Evolutionary conservation across 495 filamentous ascomycete species (phyloP).

Genomic region (Podospora comata): DNA sequence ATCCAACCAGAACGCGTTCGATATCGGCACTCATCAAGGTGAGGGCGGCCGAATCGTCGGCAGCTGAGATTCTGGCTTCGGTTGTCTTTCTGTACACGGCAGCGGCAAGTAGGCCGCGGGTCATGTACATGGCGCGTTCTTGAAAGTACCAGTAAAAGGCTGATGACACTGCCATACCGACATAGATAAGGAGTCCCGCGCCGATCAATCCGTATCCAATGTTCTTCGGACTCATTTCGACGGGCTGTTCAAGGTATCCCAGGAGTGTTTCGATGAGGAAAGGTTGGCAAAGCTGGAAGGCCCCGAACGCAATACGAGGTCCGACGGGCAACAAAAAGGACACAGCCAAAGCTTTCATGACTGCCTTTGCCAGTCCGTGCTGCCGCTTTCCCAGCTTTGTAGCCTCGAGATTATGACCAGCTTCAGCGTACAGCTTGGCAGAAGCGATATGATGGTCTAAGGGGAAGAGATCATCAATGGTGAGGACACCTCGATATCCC

Average conservation of each 20-base stretch:
- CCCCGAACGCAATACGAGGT: conserved; percentile 32
- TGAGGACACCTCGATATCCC: conserved; percentile 23
- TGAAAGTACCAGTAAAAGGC: conserved; percentile 57
- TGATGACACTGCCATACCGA: conserved; percentile 36
- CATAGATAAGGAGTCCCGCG: conserved; percentile 30
- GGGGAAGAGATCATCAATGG: conserved; percentile 24
- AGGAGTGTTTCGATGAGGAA: conserved; percentile 58
- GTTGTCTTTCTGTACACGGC: conserved; percentile 52
- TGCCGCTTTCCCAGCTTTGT: conserved; percentile 13
- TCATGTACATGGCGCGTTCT: conserved; percentile 58
- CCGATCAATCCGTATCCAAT: conserved; percentile 42
- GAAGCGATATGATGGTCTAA: conserved; percentile 34
- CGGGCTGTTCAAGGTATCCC: conserved; percentile 42
- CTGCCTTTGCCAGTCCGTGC: conserved; percentile 22
- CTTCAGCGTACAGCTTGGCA: conserved; percentile 15
- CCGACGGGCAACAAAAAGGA: conserved; percentile 33
- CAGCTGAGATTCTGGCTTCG: conserved; percentile 42
- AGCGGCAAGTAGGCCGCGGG: conserved; percentile 54
- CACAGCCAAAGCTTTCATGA: conserved; percentile 23
- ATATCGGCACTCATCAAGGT: conserved; percentile 61
- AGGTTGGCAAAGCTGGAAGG: conserved; percentile 62
- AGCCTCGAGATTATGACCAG: conserved; percentile 12
- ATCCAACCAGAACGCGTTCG: conserved; percentile 34
- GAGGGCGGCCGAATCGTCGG: conserved; percentile 52
- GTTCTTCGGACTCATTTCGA: conserved; percentile 38